Evolutionary conservation across 768 basidiomycete species (phyloP), one percentile per base, ranked within the genome.

Genomic region (Phlebiopsis gigantea): DNA sequence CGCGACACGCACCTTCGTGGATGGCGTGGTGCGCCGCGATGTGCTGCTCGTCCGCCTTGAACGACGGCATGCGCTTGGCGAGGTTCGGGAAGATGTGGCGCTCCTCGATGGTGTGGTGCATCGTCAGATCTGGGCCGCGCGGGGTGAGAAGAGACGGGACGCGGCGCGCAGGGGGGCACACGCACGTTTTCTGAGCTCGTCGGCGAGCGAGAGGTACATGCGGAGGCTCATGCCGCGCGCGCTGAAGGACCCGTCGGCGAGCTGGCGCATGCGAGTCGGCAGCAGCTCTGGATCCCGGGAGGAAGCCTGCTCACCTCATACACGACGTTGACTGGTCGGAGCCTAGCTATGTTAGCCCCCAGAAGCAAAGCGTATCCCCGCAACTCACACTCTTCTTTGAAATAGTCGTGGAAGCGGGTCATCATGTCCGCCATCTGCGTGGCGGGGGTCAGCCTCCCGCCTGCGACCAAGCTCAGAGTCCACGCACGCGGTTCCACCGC

Each of bases 101-200:
- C 64, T 83, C 81, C 60, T 82, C 81, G 57, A 80, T 78, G 10
- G 75, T 78, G 62, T 83, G 83, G 61, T 84, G 82, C 60, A 73
- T 69, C 1, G 75, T 79, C 44, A 84, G 66, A 55, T 80, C 82
- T 84, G 64, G n/a, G 21, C 53, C 25, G 12, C 51, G 29, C 26
- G 10, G 15, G 34, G 8, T 15, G 31, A 56, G 31, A 34, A 48
- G 28, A 48, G 19, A 17, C 26, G 28, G 5, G n/a, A 8, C 8
- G 17, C 28, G 28, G 34, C 31, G 26, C 26, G 26, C 8, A 48
- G 21, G 8, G 31, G n/a, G 19, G 26, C 19, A 53, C 69, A 24
- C n/a, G n/a, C 59, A 82, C 81, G 75, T 55, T 72, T 66, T 25
- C 72, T 73, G 31, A 83, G 65, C 2, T 70, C 62, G 25, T 66